A percentile compares a stretch with the other conserved stretches of the same genome.
These are phyloP conservation scores for Beauveria sp. DNA, from an alignment of 2,329 filamentous ascomycete genomes.

Conservation along the genomic window DNA sequence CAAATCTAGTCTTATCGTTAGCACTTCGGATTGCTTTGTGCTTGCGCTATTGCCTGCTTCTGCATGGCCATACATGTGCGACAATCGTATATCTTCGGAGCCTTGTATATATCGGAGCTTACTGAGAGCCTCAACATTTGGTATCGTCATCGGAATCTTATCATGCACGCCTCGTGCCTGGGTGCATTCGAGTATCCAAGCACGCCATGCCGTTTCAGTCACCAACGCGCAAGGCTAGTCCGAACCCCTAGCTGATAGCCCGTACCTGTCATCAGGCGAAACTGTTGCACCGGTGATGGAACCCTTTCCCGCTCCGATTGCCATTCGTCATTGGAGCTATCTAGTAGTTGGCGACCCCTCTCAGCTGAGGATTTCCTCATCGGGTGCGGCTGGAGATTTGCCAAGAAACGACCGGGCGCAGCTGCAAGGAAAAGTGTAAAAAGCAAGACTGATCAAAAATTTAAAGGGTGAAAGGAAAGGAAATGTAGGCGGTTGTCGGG, in stretches of 20 bases:
- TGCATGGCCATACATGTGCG: too few relatives aligned
- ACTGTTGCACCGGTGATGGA: background rate
- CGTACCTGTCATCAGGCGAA: slow-evolving; percentile 1
- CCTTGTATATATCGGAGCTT: background rate
- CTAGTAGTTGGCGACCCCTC: background rate
- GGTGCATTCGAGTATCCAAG: background rate
- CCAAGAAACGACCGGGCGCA: background rate
- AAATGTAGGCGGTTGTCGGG: background rate
- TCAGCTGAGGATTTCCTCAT: background rate
- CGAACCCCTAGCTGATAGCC: background rate
- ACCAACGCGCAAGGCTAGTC: background rate
- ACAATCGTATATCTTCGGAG: background rate
- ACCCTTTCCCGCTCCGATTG: background rate
- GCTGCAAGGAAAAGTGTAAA: background rate
- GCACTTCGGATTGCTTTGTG: too few relatives aligned
- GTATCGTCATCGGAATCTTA: background rate
- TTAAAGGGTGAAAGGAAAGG: background rate
- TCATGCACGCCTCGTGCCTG: background rate
- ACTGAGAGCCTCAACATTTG: background rate
- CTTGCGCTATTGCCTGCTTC: background rate
- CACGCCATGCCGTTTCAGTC: background rate
- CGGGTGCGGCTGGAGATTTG: background rate
- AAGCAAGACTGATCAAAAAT: background rate
- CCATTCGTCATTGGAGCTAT: background rate
- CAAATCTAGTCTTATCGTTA: background rate